Percentiles rank a stretch among this genome's conserved stretches.
Evolutionary conservation across 257 asterid species (phyloP).

Genomic region (Solanum sejunctum): DNA sequence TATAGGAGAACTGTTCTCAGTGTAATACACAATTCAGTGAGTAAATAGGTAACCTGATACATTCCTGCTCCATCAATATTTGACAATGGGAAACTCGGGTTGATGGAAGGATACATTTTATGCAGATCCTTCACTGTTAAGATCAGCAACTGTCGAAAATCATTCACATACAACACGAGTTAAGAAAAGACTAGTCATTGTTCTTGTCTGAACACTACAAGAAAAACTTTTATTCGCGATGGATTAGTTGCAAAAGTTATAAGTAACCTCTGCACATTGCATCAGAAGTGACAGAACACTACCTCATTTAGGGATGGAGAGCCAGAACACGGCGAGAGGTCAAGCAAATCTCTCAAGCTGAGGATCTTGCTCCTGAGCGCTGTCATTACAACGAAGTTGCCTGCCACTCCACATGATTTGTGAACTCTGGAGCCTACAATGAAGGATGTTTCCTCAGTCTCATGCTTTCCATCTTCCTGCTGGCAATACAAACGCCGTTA

Average conservation of each 20-base stretch:
- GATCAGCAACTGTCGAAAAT: conserved; percentile 40
- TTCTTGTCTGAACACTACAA: background rate
- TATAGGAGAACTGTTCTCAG: background rate
- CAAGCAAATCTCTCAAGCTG: conserved; percentile 66
- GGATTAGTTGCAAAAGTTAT: background rate
- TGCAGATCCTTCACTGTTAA: conserved; percentile 55
- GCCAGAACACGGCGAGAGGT: conserved; percentile 54
- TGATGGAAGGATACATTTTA: conserved; percentile 29
- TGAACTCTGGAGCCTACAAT: conserved; percentile 4
- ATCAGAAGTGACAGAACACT: background rate
- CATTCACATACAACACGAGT: background rate
- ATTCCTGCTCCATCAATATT: conserved; percentile 33
- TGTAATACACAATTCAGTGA: background rate
- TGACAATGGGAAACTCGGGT: conserved; percentile 10
- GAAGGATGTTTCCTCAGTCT: background rate
- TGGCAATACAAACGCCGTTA: background rate
- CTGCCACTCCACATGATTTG: conserved; percentile 31
- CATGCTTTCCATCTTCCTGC: background rate
- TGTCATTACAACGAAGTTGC: conserved; percentile 30
- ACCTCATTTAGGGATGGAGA: conserved; percentile 64
- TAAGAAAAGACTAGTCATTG: background rate
- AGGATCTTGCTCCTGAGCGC: conserved; percentile 51
- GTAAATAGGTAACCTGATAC: conserved; percentile 37
- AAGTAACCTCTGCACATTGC: background rate
- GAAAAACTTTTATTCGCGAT: background rate